A percentile compares a stretch with the other conserved stretches of the same genome.
Evolutionary conservation across 1,284 basidiomycete genomes (phyloP).

Genomic region (Trichosporon asahii): DNA sequence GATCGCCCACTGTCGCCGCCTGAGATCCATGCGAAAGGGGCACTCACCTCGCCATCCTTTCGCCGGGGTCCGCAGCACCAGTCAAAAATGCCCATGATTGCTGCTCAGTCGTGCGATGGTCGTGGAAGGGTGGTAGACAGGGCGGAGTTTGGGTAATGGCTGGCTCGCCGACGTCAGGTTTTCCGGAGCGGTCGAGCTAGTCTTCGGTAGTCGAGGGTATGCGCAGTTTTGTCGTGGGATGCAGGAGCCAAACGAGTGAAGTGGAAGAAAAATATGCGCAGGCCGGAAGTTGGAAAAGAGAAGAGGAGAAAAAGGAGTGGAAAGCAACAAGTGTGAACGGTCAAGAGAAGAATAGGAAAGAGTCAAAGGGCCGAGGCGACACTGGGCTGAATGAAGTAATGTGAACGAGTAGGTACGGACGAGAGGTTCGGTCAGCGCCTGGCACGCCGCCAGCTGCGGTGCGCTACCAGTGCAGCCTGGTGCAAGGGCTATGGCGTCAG

Average conservation of each 20-base stretch:
- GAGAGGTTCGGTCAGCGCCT: not conserved
- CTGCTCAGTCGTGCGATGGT: not conserved
- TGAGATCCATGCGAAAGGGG: not conserved
- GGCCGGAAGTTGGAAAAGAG: not conserved
- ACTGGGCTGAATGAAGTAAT: constrained; percentile 1
- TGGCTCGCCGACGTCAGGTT: not conserved
- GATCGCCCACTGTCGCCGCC: not conserved
- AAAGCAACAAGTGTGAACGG: not conserved
- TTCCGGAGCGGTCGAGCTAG: not conserved
- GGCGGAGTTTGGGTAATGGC: not conserved
- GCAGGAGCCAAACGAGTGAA: not conserved
- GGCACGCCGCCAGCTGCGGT: not conserved
- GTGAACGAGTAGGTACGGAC: not conserved
- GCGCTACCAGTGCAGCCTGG: too few relatives aligned
- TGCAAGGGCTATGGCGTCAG: not conserved
- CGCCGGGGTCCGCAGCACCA: constrained; percentile 7
- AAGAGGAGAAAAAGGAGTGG: not conserved
- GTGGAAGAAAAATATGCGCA: not conserved
- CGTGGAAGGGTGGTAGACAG: not conserved
- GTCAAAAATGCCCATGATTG: constrained; percentile 1
- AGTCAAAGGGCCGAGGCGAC: not conserved
- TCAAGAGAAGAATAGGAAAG: not conserved
- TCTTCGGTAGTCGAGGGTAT: not conserved
- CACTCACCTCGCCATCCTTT: constrained; percentile 5
- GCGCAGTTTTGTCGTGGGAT: not conserved